Evolutionary conservation across 805 yeast species (phyloP).

Genomic region (Suhomyces sp.): DNA sequence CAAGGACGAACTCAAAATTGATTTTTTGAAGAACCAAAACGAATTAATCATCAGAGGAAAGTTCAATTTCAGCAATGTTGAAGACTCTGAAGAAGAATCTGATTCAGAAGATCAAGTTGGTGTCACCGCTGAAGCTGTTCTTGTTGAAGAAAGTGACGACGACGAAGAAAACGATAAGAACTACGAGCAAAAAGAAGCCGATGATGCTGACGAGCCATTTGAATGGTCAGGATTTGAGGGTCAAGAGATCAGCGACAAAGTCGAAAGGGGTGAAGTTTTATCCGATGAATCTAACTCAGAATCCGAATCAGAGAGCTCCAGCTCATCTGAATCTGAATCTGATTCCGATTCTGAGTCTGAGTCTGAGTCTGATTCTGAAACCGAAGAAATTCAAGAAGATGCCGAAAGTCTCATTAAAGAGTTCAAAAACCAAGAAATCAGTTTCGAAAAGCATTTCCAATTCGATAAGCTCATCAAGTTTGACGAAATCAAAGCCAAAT

Average conservation of each 20-base stretch:
- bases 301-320: constrained; percentile 9
- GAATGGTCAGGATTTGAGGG: constrained; percentile 11
- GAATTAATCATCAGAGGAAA: constrained; percentile 41
- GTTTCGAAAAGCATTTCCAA: constrained; percentile 41
- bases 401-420: constrained; percentile 36
- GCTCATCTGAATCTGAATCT: constrained; percentile 12
- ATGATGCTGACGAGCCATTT: constrained; percentile 7
- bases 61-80: constrained; percentile 27
- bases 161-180: constrained; percentile 14
- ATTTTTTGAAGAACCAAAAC: constrained; percentile 38
- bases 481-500: constrained; percentile 37
- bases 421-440: constrained; percentile 37
- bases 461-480: constrained; percentile 38
- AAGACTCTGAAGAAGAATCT: constrained; percentile 21
- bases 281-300: constrained; percentile 8
- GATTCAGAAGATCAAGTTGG: constrained; percentile 16
- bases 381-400: constrained; percentile 42
- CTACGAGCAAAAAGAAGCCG: constrained; percentile 6
- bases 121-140: constrained; percentile 7
- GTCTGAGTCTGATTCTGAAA: constrained; percentile 19
- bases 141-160: constrained; percentile 14
- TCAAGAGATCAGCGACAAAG: constrained; percentile 15
- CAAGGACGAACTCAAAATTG: constrained; percentile 38
- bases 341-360: constrained; percentile 14
- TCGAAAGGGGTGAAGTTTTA: constrained; percentile 5